Base-by-base conservation (phyloP, 768 basidiomycete species). In the Glaciozyma martinii region DNA sequence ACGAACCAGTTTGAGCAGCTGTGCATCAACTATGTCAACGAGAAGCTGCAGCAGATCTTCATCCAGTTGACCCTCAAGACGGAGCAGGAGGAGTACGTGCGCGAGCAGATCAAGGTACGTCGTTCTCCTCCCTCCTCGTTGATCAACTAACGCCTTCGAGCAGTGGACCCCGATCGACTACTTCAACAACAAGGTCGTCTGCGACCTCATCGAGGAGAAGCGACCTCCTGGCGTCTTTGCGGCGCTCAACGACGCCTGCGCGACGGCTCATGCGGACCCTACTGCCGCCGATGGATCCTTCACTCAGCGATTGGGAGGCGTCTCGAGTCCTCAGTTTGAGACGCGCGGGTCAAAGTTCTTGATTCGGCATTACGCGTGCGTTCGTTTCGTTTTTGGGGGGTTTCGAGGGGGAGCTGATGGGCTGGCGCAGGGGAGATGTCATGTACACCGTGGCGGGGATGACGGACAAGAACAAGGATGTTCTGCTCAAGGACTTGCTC, bases 391-490 rank as follows among this genome's bases (percentile, higher is more conserved):
- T 5, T n/a, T 47, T 37, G 30, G 3, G 8, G 7, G 29, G 10
- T 13, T 12, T n/a, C 3, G 27, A 30, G 27, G 32, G 12, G 8
- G 21, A 16, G 44, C 30, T 29, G 16, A 30, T 30, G 59, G 32
- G 18, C 25, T 3, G 21, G 6, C 23, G 29, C 44, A 61, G 59
- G 25, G 95, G 95, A 71, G 95, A 98, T 74, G 95, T 99, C 67
- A 89, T 91, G 84, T 99, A 99, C 79, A 95, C 93, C 67, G 86
- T 98, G 18, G 76, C 87, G 10, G 95, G 95, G 4, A 99, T 99
- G 94, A 98, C 95, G 21, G 95, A 99, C 78, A 99, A 99, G 82
- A 99, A 99, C 81, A 99, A 99, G 81, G 95, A 99, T 74, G 85
- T 90, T 1, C 81, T 99, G 59, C 82, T 92, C 77, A 98, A 97